Percentiles rank a stretch among this genome's conserved stretches.
Conservation (phyloP, 176 grass and related monocot species). For the Ampelocalamus luodianensis region DNA sequence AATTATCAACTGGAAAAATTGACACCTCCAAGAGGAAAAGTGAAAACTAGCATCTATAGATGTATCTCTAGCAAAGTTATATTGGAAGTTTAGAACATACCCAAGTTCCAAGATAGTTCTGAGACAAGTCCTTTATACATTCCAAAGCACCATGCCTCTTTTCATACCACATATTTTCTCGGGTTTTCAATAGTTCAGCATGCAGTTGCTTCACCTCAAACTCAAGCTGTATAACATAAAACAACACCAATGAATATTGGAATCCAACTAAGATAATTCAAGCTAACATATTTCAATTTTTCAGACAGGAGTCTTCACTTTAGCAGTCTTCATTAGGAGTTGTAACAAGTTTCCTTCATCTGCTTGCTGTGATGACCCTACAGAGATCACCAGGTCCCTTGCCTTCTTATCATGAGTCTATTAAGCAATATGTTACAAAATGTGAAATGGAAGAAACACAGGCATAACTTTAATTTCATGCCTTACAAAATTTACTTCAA, state of each 20-base stretch:
- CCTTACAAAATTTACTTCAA: constrained; percentile 16
- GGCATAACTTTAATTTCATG: neutral
- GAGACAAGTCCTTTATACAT: constrained; percentile 64
- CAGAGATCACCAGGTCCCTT: constrained; percentile 57
- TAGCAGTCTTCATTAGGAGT: constrained; percentile 66
- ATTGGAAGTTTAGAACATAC: constrained; percentile 44
- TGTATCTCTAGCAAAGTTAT: constrained; percentile 2
- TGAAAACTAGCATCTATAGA: constrained; percentile 2
- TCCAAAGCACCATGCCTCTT: constrained; percentile 63
- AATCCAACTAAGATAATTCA: constrained; percentile 21
- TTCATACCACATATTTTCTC: constrained; percentile 66
- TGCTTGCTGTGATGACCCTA: constrained; percentile 54
- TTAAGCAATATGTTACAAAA: constrained; percentile 35
- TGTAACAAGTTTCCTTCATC: constrained; percentile 60
- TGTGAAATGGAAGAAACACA: constrained; percentile 25
- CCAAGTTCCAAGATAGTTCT: constrained; percentile 52
- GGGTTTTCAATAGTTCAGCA: constrained; percentile 61
- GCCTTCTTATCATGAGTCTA: constrained; percentile 72
- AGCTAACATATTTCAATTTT: constrained; percentile 18
- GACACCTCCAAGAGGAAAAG: neutral
- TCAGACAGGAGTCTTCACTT: constrained; percentile 41
- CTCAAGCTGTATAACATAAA: constrained; percentile 59
- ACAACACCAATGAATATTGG: constrained; percentile 27
- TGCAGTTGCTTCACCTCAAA: constrained; percentile 63
- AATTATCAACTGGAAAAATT: neutral